A percentile compares a stretch with the other conserved stretches of the same genome.
phyloP scores from a whole-genome alignment of 2,329 filamentous ascomycete species.

The Epichloe gansuensis region DNA sequence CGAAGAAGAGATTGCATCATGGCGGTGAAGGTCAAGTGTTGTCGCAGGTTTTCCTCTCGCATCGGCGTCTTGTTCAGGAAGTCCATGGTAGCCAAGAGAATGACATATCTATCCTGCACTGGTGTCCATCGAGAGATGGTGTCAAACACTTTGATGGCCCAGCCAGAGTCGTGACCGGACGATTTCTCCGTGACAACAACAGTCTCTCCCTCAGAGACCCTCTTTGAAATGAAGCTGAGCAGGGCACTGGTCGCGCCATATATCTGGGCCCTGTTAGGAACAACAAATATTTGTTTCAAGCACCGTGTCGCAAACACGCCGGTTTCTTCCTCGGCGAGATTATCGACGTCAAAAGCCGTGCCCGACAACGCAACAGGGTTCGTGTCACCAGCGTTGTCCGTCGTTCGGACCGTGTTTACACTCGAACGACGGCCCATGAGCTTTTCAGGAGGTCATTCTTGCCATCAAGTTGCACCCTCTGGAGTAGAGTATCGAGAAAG shows the following conservation, averaged over 20 bases:
- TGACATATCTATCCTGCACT: conserved; percentile 87
- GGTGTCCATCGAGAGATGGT: conserved; percentile 78
- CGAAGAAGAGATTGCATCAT: conserved; percentile 74
- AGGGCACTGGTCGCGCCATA: conserved; percentile 63
- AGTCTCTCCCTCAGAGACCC: conserved; percentile 37
- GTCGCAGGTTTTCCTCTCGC: conserved; percentile 56
- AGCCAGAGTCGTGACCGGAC: conserved; percentile 43
- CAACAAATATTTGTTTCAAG: conserved; percentile 73
- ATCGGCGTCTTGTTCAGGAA: conserved; percentile 56
- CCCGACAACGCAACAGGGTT: conserved; percentile 64
- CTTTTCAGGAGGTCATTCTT: conserved; percentile 51
- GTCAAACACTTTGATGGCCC: conserved; percentile 74
- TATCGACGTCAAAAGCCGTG: conserved; percentile 78
- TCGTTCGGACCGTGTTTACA: conserved; percentile 60
- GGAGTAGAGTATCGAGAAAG: conserved; percentile 55
- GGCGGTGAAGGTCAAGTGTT: conserved; percentile 63
- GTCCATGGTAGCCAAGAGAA: conserved; percentile 73
- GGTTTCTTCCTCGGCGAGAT: conserved; percentile 78
- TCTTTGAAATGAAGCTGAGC: conserved; percentile 59
- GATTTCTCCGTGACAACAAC: conserved; percentile 38
- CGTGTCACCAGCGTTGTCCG: conserved; percentile 48
- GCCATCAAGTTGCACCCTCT: conserved; percentile 56
- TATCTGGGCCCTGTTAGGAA: conserved; percentile 72
- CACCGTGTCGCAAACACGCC: conserved; percentile 75
- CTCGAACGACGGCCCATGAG: conserved; percentile 59